These are phyloP conservation scores for Rhizophora apiculata DNA, from an alignment of 345 rosid genomes.

Conservation along the genomic window DNA sequence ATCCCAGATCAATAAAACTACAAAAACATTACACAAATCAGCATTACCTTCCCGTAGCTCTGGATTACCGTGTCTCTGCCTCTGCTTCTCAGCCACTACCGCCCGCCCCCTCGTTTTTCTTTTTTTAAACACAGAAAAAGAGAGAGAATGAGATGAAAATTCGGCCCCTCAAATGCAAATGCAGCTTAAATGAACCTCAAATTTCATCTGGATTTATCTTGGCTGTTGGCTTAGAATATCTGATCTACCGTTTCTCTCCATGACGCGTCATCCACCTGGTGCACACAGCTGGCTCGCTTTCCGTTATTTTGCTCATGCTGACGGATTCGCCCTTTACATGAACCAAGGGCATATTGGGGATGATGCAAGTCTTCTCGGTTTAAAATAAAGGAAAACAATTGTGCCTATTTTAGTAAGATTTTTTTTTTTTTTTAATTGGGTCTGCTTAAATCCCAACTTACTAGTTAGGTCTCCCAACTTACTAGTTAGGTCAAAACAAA, in stretches of 20 bases:
- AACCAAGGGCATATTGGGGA: background rate
- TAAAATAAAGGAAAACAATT: too few relatives aligned
- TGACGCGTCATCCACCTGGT: conserved; percentile 23
- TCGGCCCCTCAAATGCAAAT: conserved; percentile 27
- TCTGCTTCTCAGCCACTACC: conserved; percentile 13
- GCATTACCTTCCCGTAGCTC: background rate
- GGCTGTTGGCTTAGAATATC: conserved; percentile 28
- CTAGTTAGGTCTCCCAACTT: too few relatives aligned
- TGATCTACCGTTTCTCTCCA: conserved; percentile 19
- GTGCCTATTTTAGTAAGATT: too few relatives aligned
- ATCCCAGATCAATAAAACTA: too few relatives aligned
- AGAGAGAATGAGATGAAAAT: conserved; percentile 21
- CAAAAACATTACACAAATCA: too few relatives aligned
- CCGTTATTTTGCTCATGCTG: background rate
- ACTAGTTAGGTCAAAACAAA: too few relatives aligned
- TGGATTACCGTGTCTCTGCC: background rate
- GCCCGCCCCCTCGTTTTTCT: conserved; percentile 37
- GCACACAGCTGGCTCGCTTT: conserved; percentile 43
- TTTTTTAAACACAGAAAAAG: conserved; percentile 21
- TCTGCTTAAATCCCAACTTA: too few relatives aligned
- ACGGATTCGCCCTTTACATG: conserved; percentile 19
- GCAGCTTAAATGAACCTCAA: conserved; percentile 37
- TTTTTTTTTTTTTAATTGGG: too few relatives aligned
- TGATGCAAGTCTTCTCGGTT: too few relatives aligned
- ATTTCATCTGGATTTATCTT: conserved; percentile 24